A percentile compares a stretch with the other conserved stretches of the same genome.
Evolutionary conservation across 2,329 filamentous ascomycete genomes (phyloP).

Genomic region (Botryotinia globosa): DNA sequence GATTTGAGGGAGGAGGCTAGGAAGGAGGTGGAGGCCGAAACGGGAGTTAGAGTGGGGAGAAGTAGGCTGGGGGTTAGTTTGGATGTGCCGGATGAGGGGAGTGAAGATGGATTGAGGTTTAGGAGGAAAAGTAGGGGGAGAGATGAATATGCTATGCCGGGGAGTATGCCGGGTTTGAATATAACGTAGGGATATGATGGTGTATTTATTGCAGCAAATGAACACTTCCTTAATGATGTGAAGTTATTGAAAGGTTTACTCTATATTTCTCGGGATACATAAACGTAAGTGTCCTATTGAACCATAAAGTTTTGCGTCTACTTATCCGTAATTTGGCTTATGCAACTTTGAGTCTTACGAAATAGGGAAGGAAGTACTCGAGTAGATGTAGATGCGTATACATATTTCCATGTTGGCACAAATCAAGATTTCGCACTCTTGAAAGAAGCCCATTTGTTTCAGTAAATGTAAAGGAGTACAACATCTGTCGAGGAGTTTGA

Average conservation of each 20-base stretch:
- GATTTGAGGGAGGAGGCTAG: constrained; percentile 52
- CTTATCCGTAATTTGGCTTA: neutral
- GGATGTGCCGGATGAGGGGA: constrained; percentile 38
- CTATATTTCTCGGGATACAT: too few relatives aligned
- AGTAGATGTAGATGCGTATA: neutral
- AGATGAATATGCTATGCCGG: constrained; percentile 40
- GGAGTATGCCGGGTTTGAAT: constrained; percentile 38
- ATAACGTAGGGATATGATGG: constrained; percentile 23
- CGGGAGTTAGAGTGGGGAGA: constrained; percentile 31
- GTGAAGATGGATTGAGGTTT: constrained; percentile 32
- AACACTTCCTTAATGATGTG: neutral
- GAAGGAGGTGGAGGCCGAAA: constrained; percentile 48
- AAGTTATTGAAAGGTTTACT: neutral
- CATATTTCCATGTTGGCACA: neutral
- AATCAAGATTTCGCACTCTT: neutral
- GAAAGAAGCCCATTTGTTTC: neutral
- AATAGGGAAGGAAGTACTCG: neutral
- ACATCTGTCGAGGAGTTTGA: neutral
- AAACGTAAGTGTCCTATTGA: neutral
- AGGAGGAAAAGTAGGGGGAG: constrained; percentile 38
- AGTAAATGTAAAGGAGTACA: neutral
- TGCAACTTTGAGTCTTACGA: neutral
- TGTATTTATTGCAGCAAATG: neutral
- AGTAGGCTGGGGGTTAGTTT: constrained; percentile 37
- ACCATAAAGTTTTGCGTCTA: neutral